Evolutionary conservation across 768 basidiomycete genomes (phyloP).

Genomic region (Dendrothele bispora): DNA sequence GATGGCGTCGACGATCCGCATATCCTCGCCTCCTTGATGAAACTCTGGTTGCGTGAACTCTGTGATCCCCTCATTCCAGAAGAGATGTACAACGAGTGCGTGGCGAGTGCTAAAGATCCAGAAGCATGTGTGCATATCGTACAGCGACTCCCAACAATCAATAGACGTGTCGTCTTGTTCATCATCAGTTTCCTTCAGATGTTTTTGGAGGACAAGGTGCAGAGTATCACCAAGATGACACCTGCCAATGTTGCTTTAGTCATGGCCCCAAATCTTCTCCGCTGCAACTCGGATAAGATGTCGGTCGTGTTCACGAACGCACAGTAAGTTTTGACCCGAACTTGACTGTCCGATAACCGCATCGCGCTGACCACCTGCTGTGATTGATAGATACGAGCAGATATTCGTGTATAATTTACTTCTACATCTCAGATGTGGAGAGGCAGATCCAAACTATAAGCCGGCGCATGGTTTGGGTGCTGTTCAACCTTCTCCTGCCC

Average conservation of each 20-base stretch:
- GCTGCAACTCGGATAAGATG: constrained; percentile 88
- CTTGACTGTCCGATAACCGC: neutral
- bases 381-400: constrained; percentile 70
- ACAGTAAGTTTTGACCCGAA: constrained; percentile 69
- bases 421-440: constrained; percentile 72
- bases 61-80: constrained; percentile 90
- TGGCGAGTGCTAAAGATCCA: constrained; percentile 65
- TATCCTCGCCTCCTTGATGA: constrained; percentile 85
- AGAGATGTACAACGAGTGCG: constrained; percentile 90
- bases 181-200: constrained; percentile 89
- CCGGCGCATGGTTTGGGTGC: constrained; percentile 82
- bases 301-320: constrained; percentile 89
- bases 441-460: constrained; percentile 74
- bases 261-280: constrained; percentile 87
- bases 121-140: constrained; percentile 74
- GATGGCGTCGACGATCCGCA: constrained; percentile 91
- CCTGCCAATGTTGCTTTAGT: constrained; percentile 85
- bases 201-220: constrained; percentile 78
- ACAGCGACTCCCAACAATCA: constrained; percentile 77
- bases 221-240: constrained; percentile 84
- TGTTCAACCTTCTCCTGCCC: constrained; percentile 43
- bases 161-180: constrained; percentile 84
- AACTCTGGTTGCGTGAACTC: constrained; percentile 92
- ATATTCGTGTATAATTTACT: constrained; percentile 85
- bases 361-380: constrained; percentile 5